Percentiles rank a stretch among this genome's conserved stretches.
These are phyloP conservation scores for Boletus eberwhitei DNA, from an alignment of 768 basidiomycete species.

Conservation along the genomic window DNA sequence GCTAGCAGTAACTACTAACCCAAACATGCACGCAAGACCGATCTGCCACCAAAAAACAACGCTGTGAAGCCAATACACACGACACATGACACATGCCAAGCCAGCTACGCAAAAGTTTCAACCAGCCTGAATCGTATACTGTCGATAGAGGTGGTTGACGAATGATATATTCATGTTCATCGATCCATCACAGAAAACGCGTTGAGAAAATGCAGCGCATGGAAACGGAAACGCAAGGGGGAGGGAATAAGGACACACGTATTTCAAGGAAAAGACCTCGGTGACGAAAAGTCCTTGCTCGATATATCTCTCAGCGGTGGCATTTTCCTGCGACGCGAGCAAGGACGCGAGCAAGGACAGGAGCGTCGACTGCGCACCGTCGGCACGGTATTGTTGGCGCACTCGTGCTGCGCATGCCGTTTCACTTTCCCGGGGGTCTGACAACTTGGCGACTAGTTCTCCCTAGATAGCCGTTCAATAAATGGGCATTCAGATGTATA, in stretches of 20 bases:
- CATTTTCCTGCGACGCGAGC: too few species aligned
- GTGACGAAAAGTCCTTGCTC: too few species aligned
- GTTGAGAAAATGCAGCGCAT: background rate
- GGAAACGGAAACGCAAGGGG: background rate
- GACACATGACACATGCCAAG: background rate
- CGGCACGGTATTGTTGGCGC: background rate
- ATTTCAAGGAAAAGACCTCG: too few species aligned
- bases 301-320: too few species aligned
- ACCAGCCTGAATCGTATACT: conserved; percentile 37
- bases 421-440: conserved; percentile 42
- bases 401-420: conserved; percentile 4
- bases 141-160: conserved; percentile 58
- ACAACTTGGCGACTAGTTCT: conserved; percentile 60
- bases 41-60: conserved; percentile 1
- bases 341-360: too few species aligned
- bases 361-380: too few species aligned
- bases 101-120: conserved; percentile 1
- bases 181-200: conserved; percentile 30
- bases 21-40: conserved; percentile 1
- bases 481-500: background rate
- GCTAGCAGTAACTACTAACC: conserved; percentile 8
- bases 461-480: conserved; percentile 43
- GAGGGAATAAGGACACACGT: too few species aligned
- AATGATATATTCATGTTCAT: conserved; percentile 53
- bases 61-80: background rate